These are phyloP conservation scores for Astraeus odoratus DNA, from an alignment of 768 basidiomycete species.

Conservation along the genomic window DNA sequence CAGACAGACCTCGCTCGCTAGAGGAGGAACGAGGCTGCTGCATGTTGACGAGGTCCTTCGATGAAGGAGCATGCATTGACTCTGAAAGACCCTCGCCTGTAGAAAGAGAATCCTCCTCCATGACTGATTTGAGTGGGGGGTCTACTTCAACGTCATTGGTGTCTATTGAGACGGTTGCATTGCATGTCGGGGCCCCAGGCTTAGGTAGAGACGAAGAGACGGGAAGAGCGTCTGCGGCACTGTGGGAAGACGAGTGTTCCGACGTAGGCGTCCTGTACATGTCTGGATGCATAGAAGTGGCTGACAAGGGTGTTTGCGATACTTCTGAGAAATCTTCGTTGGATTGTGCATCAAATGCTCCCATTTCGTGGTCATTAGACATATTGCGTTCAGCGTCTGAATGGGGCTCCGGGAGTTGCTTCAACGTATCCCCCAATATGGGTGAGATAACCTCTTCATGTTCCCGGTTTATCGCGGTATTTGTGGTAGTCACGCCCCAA, in stretches of 20 bases:
- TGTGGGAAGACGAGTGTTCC: slow-evolving; percentile 14
- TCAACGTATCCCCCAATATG: slow-evolving; percentile 57
- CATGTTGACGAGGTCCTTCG: slow-evolving; percentile 14
- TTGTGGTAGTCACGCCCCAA: slow-evolving; percentile 62
- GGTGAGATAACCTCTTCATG: slow-evolving; percentile 51
- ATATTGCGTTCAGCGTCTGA: slow-evolving; percentile 17
- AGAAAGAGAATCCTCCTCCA: slow-evolving; percentile 11
- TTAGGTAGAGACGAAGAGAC: slow-evolving; percentile 30
- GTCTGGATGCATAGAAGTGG: slow-evolving; percentile 5
- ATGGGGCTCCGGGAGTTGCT: slow-evolving; percentile 47
- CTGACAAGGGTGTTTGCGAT: slow-evolving; percentile 7
- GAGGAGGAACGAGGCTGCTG: slow-evolving; percentile 14
- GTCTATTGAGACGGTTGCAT: slow-evolving; percentile 33
- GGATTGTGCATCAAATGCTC: slow-evolving; percentile 10
- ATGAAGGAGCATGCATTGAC: slow-evolving; percentile 21
- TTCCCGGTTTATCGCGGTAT: slow-evolving; percentile 20
- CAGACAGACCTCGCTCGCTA: slow-evolving; percentile 32
- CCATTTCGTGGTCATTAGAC: slow-evolving; percentile 15
- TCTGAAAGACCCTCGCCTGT: slow-evolving; percentile 17
- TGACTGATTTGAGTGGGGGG: slow-evolving; percentile 10
- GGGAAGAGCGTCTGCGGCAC: slow-evolving; percentile 8
- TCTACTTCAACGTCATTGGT: slow-evolving; percentile 10
- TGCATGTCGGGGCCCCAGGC: slow-evolving; percentile 44
- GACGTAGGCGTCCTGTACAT: not conserved
- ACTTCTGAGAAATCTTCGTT: slow-evolving; percentile 2